Conservation (phyloP, 2,329 filamentous ascomycete species). For the Thermoascus crustaceus region DNA sequence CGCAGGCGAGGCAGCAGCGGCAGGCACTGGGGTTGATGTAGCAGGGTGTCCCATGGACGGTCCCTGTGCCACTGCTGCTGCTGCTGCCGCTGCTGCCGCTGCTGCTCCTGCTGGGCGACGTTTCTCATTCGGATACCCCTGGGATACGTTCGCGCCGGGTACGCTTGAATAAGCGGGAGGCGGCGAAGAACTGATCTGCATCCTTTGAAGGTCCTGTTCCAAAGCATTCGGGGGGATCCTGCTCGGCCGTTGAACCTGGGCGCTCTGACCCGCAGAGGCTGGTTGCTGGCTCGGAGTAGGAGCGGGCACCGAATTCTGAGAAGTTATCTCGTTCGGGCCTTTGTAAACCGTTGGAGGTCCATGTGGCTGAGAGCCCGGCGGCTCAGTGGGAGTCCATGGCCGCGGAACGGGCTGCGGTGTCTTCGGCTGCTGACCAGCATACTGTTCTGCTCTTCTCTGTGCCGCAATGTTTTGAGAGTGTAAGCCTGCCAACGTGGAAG, state of each 20-base stretch:
- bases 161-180: slow-evolving; percentile 94
- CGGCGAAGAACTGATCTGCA: slow-evolving; percentile 73
- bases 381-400: slow-evolving; percentile 93
- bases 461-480: slow-evolving; percentile 71
- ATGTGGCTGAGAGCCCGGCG: slow-evolving; percentile 75
- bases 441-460: slow-evolving; percentile 71
- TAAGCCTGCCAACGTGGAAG: slow-evolving; percentile 70
- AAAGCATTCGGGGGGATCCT: slow-evolving; percentile 59
- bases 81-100: no score
- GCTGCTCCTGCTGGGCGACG: slow-evolving; percentile 40
- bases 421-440: slow-evolving; percentile 46
- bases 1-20: slow-evolving; percentile 18
- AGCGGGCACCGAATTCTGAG: slow-evolving; percentile 34
- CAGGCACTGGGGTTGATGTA: slow-evolving; percentile 13
- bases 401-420: slow-evolving; percentile 41
- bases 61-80: slow-evolving; percentile 4
- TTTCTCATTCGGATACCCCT: slow-evolving; percentile 70
- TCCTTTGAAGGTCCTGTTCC: slow-evolving; percentile 75
- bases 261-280: slow-evolving; percentile 16
- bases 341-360: slow-evolving; percentile 89
- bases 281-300: slow-evolving; percentile 16
- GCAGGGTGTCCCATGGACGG: slow-evolving; percentile 19
- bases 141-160: slow-evolving; percentile 41
- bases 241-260: slow-evolving; percentile 14
- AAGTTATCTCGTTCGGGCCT: slow-evolving; percentile 60